A percentile compares a stretch with the other conserved stretches of the same genome.
Evolutionary conservation across 2,329 filamentous ascomycete species (phyloP).

Genomic region (Colletotrichum theobromicola): DNA sequence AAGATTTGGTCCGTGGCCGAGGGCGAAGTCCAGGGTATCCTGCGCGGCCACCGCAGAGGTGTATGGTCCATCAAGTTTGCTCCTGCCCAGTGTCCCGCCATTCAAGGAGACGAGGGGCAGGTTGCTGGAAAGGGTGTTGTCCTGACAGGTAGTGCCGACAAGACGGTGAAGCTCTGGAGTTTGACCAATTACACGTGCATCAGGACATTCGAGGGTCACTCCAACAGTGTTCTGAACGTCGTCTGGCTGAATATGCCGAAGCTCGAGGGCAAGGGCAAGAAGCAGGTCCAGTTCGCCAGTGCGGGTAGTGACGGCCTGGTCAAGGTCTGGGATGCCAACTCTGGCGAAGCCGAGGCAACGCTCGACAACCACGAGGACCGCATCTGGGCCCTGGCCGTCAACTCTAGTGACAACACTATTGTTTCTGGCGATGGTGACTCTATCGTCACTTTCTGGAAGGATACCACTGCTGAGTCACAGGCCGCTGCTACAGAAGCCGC

Average conservation of each 20-base stretch:
- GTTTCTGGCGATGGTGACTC: conserved; percentile 93
- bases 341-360: conserved; percentile 84
- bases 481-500: conserved; percentile 75
- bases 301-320: conserved; percentile 94
- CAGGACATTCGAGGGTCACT: conserved; percentile 93
- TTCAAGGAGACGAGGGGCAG: conserved; percentile 74
- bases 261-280: conserved; percentile 55
- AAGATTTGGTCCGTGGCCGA: conserved; percentile 95
- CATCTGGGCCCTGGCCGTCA: conserved; percentile 86
- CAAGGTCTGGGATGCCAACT: conserved; percentile 92
- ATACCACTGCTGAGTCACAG: conserved; percentile 84
- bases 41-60: conserved; percentile 90
- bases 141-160: conserved; percentile 92
- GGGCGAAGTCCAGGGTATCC: conserved; percentile 88
- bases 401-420: conserved; percentile 72
- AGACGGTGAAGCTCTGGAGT: conserved; percentile 95
- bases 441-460: conserved; percentile 93
- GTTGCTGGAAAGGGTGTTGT: conserved; percentile 82
- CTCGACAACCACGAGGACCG: conserved; percentile 97
- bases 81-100: conserved; percentile 74
- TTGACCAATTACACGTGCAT: conserved; percentile 91
- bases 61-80: conserved; percentile 96
- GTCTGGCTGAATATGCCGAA: conserved; percentile 75
- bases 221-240: conserved; percentile 93
- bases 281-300: conserved; percentile 76